Evolutionary conservation across 2,329 filamentous ascomycete species (phyloP), one percentile per base, ranked within the genome.

Genomic region (Phyllosticta citriasiana): DNA sequence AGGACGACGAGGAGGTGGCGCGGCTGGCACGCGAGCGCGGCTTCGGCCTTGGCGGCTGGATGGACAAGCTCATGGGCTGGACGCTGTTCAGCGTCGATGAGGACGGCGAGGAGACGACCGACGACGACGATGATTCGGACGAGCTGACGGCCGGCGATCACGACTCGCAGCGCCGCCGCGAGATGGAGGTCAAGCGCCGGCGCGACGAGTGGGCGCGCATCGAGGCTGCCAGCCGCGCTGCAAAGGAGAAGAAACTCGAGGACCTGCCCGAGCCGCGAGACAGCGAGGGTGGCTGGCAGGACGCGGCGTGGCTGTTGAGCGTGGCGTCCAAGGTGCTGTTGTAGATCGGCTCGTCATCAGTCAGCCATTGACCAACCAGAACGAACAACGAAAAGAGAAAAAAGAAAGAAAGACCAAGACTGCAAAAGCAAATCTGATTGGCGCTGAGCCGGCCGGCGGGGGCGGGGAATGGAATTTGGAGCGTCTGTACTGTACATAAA

Each of bases 21-120:
- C 72, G 76, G 2, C 69, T 84, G 33, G 80, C 80, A 12, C 72
- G 75, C 25, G 76, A 80, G 64, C 73, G 76, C n/a, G 79, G 78
- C 1, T 83, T 81, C 63, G 81, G 82, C 0, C 69, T 85, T 4
- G 83, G 83, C 0, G 72, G 76, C 9, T 80, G 82, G 77, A 76
- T 86, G 66, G 83, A 86, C 65, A 73, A 78, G 25, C 67, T 85
- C 40, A 81, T 85, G 62, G 81, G 82, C 33, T 84, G 82, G 78
- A 79, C 78, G 10, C 64, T 84, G 51, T 84, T 84, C 65, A 77
- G 77, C 2, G 77, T 80, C 1, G 79, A 82, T 9, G 78, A 80
- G 57, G 79, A 82, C 35, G 72, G 68, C n/a, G 76, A 76, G 50
- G 71, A 70, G 51, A 72, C 66, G 12, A 71, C 70, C 53, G 63